phyloP scores from a whole-genome alignment of 257 asterid genomes.

The Verbena officinalis region DNA sequence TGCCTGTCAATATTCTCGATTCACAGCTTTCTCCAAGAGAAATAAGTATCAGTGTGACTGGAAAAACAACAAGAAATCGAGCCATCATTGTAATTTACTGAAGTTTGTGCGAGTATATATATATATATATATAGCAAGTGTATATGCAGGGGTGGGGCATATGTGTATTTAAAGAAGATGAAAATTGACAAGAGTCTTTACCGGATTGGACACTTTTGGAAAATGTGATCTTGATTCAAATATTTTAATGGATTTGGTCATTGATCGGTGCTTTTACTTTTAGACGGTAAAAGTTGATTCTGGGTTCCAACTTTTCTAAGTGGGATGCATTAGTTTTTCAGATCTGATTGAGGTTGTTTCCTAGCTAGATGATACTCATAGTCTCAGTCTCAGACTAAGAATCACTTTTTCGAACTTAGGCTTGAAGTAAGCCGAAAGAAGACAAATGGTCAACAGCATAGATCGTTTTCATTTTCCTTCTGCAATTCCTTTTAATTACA shows the following conservation, averaged over 20 bases:
- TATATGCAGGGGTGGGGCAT: too few relatives aligned
- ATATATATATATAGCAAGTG: too few relatives aligned
- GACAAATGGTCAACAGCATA: slow-evolving; percentile 23
- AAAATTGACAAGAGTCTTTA: too few relatives aligned
- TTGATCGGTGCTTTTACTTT: too few relatives aligned
- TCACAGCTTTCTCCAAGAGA: slow-evolving; percentile 14
- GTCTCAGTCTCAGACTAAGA: background rate
- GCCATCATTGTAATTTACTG: slow-evolving; percentile 27
- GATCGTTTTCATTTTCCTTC: slow-evolving; percentile 16
- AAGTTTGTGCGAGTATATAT: too few relatives aligned
- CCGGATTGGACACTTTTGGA: too few relatives aligned
- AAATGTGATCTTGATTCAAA: too few relatives aligned
- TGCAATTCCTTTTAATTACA: background rate
- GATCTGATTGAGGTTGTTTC: slow-evolving; percentile 30
- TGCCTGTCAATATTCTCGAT: slow-evolving; percentile 21
- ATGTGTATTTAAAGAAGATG: too few relatives aligned
- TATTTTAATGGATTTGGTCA: too few relatives aligned
- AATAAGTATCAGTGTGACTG: background rate
- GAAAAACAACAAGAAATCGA: slow-evolving; percentile 5
- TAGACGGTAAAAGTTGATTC: background rate
- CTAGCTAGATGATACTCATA: slow-evolving; percentile 13
- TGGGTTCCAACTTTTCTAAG: background rate
- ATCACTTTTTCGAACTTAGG: background rate
- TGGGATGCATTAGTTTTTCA: slow-evolving; percentile 10
- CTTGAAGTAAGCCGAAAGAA: slow-evolving; percentile 14